Evolutionary conservation across 768 basidiomycete genomes (phyloP), one percentile per base, ranked within the genome.

Genomic region (Mycena galopus): DNA sequence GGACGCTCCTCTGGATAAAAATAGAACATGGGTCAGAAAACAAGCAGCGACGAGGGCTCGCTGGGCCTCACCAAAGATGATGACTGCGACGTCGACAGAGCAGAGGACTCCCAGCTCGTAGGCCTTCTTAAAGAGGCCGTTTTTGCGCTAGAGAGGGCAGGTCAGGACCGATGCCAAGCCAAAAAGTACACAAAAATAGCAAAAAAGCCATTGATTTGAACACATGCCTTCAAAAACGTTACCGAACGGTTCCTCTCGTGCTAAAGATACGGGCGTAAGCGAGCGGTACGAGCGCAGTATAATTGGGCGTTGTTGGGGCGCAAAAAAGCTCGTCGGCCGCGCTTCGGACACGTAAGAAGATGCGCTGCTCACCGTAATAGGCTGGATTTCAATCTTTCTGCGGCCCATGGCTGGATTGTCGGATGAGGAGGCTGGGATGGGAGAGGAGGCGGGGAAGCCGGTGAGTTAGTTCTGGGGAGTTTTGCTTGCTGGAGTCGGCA

Each of bases 201-300:
- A 86, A 84, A 85, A 82, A 32, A 19, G 65, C 47, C 42, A 63
- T 33, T 71, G 60, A 69, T 67, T 55, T 63, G 65, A 57, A 68
- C 65, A 75, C 70, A 65, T 67, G 58, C 94, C 91, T 95, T 96
- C 85, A 95, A 86, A 88, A 95, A 96, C 77, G 94, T 96, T 81
- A 96, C 94, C 73, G 93, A 93, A 77, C 94, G 92, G 82, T 95
- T 96, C 84, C 94, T 92, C 84, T 96, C 94, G 85, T 96, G 93
- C 94, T 96, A 87, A 83, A 84, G 81, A 84, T 84, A 87, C 82
- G 60, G n/a, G 64, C 35, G 68, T 69, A 80, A 79, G 78, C 73
- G 76, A 76, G 78, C 68, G 78, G 76, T 79, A 79, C 44, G 42
- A 57, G 44, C 56, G 63, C 62, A 78, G 79, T 75, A 77, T 80